Conservation (phyloP, 2,329 filamentous ascomycete species). For the Sporothrix dimorphospora region DNA sequence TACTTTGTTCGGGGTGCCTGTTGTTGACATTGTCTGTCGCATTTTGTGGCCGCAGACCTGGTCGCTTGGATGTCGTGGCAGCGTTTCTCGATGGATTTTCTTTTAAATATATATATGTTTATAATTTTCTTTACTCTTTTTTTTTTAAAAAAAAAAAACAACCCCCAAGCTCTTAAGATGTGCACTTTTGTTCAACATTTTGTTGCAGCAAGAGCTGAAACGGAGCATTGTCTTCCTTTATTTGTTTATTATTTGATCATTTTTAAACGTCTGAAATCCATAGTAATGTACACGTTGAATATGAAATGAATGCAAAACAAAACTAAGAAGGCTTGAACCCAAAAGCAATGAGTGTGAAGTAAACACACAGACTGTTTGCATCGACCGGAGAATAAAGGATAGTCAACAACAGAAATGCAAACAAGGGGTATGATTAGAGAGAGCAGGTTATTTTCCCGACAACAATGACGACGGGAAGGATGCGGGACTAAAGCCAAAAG, state of each 20-base stretch:
- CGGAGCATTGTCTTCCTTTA: too few relatives aligned
- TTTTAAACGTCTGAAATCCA: too few relatives aligned
- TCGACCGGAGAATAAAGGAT: background rate
- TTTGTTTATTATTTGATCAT: too few relatives aligned
- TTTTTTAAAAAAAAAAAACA: background rate
- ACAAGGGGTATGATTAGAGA: background rate
- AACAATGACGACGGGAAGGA: background rate
- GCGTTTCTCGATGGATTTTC: background rate
- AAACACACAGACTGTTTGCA: background rate
- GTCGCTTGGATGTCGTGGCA: background rate
- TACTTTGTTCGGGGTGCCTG: background rate
- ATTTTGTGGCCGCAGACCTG: background rate
- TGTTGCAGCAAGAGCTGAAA: too few relatives aligned
- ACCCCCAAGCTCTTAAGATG: too few relatives aligned
- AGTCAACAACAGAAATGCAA: background rate
- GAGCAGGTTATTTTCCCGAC: background rate
- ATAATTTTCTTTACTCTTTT: background rate
- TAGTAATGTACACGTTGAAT: too few relatives aligned
- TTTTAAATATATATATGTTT: too few relatives aligned
- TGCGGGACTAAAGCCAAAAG: background rate
- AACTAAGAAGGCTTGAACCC: too few relatives aligned
- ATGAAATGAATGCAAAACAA: too few relatives aligned
- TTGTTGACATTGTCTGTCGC: background rate
- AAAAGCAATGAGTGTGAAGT: background rate
- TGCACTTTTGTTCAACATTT: too few relatives aligned